Conservation (phyloP, 768 basidiomycete genomes). For the Pleurotus pulmonarius region DNA sequence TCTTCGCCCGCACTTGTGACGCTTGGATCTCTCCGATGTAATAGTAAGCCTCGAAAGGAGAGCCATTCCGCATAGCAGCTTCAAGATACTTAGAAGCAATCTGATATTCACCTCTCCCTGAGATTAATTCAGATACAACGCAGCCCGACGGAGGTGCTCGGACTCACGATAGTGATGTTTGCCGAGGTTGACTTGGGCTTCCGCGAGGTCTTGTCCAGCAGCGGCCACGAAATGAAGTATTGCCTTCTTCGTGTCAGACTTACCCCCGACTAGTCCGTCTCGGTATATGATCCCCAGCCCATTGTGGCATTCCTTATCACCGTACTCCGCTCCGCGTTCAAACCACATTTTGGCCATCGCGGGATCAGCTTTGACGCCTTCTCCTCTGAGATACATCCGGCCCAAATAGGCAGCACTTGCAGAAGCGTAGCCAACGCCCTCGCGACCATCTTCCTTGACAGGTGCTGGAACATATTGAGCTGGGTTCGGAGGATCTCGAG, state of each 20-base stretch:
- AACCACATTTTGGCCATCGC: constrained; percentile 90
- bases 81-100: constrained; percentile 77
- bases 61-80: constrained; percentile 79
- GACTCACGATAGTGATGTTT: constrained; percentile 67
- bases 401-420: constrained; percentile 87
- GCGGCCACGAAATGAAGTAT: constrained; percentile 69
- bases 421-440: constrained; percentile 59
- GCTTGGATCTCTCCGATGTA: constrained; percentile 85
- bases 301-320: constrained; percentile 87
- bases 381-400: constrained; percentile 91
- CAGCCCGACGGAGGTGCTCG: neutral
- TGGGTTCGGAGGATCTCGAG: constrained; percentile 64
- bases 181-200: constrained; percentile 88
- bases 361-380: constrained; percentile 79
- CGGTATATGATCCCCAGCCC: constrained; percentile 89
- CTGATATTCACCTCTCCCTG: constrained; percentile 67
- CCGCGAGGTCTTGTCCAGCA: constrained; percentile 83
- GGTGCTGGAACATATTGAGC: constrained; percentile 36
- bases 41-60: constrained; percentile 93
- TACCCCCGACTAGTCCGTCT: constrained; percentile 76
- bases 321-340: constrained; percentile 75
- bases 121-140: constrained; percentile 8
- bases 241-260: constrained; percentile 62
- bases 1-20: constrained; percentile 41
- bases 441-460: constrained; percentile 43